phyloP scores from a whole-genome alignment of 768 basidiomycete genomes.

The Lactarius hatsudake region DNA sequence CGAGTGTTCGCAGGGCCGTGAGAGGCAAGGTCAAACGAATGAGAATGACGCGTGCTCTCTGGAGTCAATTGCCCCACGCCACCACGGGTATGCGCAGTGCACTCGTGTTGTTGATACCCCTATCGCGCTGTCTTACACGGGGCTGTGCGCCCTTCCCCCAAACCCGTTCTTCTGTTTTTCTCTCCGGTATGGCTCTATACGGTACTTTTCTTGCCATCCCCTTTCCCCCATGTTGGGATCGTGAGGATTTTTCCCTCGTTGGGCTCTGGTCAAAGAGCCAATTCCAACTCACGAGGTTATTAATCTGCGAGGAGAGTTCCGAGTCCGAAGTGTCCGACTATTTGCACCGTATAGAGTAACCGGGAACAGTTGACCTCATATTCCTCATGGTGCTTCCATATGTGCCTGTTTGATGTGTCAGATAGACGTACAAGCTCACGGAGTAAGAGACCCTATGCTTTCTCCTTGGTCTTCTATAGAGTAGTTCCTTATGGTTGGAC shows the following conservation, averaged over 20 bases:
- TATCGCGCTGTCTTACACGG: constrained; percentile 18
- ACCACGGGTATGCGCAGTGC: constrained; percentile 19
- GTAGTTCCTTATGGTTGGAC: not conserved
- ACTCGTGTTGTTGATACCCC: constrained; percentile 25
- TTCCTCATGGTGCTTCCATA: constrained; percentile 26
- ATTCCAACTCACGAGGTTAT: constrained; percentile 1
- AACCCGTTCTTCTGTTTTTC: constrained; percentile 4
- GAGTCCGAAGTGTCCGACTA: constrained; percentile 18
- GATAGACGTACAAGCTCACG: constrained; percentile 26
- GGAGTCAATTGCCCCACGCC: constrained; percentile 20
- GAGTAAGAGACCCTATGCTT: constrained; percentile 5
- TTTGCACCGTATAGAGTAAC: constrained; percentile 16
- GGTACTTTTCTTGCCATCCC: not conserved
- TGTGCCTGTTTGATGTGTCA: constrained; percentile 27
- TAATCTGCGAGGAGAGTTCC: constrained; percentile 3
- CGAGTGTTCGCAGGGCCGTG: constrained; percentile 19
- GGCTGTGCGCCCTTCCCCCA: constrained; percentile 11
- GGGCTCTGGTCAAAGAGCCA: not conserved
- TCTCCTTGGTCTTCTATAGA: not conserved
- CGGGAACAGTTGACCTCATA: constrained; percentile 24
- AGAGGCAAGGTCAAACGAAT: constrained; percentile 16
- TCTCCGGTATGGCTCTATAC: constrained; percentile 1
- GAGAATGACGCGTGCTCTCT: constrained; percentile 24
- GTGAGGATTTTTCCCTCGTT: not conserved
- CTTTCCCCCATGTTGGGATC: constrained; percentile 7